Conservation (phyloP, 83 land plant genomes). For the Picea mariana region DNA sequence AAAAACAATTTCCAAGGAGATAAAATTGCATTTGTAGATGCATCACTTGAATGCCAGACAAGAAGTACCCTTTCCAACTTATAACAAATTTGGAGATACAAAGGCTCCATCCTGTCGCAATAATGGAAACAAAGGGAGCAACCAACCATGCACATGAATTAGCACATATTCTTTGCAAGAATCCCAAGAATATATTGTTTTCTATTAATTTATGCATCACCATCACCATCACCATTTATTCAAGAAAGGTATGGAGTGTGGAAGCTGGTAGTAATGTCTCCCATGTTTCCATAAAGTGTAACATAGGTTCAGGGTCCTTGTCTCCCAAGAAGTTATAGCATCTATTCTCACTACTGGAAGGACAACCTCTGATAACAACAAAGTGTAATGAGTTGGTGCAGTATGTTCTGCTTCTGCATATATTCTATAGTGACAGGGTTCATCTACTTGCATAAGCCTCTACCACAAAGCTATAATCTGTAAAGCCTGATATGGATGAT, state of each 20-base stretch:
- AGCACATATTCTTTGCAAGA: slow-evolving; percentile 81
- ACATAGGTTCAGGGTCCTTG: slow-evolving; percentile 90
- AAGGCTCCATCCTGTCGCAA: slow-evolving; percentile 76
- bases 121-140: slow-evolving; percentile 90
- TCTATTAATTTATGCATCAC: slow-evolving; percentile 49
- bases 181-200: slow-evolving; percentile 90
- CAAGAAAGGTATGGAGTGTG: slow-evolving; percentile 64
- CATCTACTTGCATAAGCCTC: slow-evolving; percentile 69
- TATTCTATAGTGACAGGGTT: slow-evolving; percentile 30
- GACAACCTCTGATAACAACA: slow-evolving; percentile 70
- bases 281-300: slow-evolving; percentile 83
- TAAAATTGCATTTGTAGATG: slow-evolving; percentile 59
- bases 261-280: no score
- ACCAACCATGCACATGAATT: slow-evolving; percentile 84
- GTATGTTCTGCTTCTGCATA: slow-evolving; percentile 34
- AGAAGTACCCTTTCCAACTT: slow-evolving; percentile 73
- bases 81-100: no score
- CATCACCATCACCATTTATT: slow-evolving; percentile 66
- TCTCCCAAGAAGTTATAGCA: slow-evolving; percentile 85
- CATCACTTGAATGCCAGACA: slow-evolving; percentile 92
- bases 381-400: slow-evolving; percentile 66
- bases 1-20: slow-evolving; percentile 99
- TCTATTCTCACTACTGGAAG: slow-evolving; percentile 76
- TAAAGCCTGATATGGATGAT: slow-evolving; percentile 70
- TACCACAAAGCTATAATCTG: no score